Percentiles rank a stretch among this genome's conserved stretches.
These are phyloP conservation scores for Aspergillus cristatus DNA, from an alignment of 495 filamentous ascomycete species.

Conservation along the genomic window DNA sequence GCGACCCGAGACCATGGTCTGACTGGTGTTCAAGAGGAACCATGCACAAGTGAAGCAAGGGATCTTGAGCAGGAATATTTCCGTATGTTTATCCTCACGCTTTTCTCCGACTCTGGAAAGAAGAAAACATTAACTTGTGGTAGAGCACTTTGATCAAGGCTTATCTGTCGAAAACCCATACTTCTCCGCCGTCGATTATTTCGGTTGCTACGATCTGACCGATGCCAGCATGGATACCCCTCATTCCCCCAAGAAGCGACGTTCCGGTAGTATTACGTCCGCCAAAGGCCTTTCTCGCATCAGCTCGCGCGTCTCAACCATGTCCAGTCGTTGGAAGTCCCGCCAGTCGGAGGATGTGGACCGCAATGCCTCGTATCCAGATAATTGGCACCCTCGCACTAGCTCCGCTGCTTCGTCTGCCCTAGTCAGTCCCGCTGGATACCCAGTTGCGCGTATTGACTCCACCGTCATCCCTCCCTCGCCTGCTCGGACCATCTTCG, in stretches of 20 bases:
- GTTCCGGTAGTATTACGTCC: constrained; percentile 58
- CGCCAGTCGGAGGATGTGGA: constrained; percentile 39
- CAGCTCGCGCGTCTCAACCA: constrained; percentile 61
- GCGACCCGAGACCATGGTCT: constrained; percentile 36
- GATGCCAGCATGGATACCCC: constrained; percentile 52
- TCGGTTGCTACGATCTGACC: constrained; percentile 52
- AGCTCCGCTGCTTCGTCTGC: constrained; percentile 67
- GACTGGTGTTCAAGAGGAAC: constrained; percentile 46
- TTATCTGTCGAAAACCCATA: constrained; percentile 26
- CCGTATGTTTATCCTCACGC: constrained; percentile 23
- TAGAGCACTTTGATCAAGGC: constrained; percentile 33
- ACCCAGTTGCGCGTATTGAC: constrained; percentile 41
- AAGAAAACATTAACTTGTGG: too few relatives aligned
- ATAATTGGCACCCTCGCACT: constrained; percentile 34
- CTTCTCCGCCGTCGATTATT: constrained; percentile 20
- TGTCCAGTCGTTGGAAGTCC: constrained; percentile 56
- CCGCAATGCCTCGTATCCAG: constrained; percentile 28
- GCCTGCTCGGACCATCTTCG: constrained; percentile 56
- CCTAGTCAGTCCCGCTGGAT: constrained; percentile 48
- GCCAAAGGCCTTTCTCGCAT: constrained; percentile 57
- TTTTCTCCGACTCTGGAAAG: constrained; percentile 5
- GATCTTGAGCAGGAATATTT: constrained; percentile 38
- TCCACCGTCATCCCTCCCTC: constrained; percentile 52
- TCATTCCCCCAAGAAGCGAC: constrained; percentile 47
- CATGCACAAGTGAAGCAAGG: constrained; percentile 27